phyloP scores from a whole-genome alignment of 306 rosid genomes.

The Cicer cuneatum region DNA sequence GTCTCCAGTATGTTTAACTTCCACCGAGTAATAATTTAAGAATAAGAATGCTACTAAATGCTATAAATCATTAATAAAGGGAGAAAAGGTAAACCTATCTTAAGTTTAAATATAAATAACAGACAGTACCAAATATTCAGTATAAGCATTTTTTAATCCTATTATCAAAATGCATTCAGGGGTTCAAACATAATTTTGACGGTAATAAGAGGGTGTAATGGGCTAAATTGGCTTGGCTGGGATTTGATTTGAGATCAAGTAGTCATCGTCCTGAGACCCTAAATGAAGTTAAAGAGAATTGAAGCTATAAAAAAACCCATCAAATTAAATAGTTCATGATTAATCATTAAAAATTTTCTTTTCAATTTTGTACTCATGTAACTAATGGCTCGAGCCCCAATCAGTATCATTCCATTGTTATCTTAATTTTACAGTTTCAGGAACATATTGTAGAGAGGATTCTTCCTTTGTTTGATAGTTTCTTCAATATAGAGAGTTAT shows the following conservation, averaged over 20 bases:
- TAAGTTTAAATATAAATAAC: conserved; percentile 21
- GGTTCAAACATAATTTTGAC: conserved; percentile 13
- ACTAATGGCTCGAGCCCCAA: not conserved
- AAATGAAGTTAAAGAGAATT: conserved; percentile 18
- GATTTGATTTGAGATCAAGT: conserved; percentile 26
- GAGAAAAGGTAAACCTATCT: conserved; percentile 8
- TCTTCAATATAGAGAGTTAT: not conserved
- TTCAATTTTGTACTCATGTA: not conserved
- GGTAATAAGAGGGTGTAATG: not conserved
- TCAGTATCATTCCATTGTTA: not conserved
- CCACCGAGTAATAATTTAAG: conserved; percentile 28
- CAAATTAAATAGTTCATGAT: not conserved
- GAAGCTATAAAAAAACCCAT: not conserved
- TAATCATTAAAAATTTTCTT: conserved; percentile 1
- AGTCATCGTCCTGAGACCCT: conserved; percentile 6
- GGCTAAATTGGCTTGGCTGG: conserved; percentile 8
- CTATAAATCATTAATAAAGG: conserved; percentile 21
- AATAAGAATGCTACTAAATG: conserved; percentile 33
- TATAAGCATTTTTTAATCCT: conserved; percentile 5
- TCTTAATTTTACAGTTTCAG: not conserved
- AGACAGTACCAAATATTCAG: not conserved
- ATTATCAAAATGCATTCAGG: conserved; percentile 30
- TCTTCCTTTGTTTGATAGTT: not conserved
- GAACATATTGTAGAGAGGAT: not conserved
- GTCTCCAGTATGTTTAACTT: conserved; percentile 38